Percentiles rank a stretch among this genome's conserved stretches.
Evolutionary conservation across 106 monocot genomes (phyloP).

Genomic region (Gastrodia elata): DNA sequence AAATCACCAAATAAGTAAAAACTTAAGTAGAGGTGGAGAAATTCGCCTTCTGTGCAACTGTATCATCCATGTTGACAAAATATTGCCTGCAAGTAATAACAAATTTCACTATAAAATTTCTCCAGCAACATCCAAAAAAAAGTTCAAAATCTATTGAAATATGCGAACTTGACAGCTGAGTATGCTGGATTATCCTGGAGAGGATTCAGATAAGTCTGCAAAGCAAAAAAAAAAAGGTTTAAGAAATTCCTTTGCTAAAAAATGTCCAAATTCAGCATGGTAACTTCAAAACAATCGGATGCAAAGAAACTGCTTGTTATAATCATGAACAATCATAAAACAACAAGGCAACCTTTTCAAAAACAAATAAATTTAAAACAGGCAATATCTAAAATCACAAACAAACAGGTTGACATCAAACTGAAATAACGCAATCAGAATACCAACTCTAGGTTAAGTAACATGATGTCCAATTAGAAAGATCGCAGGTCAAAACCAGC

Average conservation of each 20-base stretch:
- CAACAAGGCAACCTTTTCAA: neutral
- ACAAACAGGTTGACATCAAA: neutral
- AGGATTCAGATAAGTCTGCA: slow-evolving; percentile 75
- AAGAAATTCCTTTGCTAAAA: neutral
- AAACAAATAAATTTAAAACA: neutral
- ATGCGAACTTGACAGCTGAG: slow-evolving; percentile 79
- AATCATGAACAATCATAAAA: neutral
- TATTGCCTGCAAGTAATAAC: slow-evolving; percentile 49
- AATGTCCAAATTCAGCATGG: neutral
- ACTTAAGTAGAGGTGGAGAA: neutral
- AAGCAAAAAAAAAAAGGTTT: neutral
- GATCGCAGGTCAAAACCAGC: too few relatives aligned
- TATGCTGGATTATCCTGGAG: slow-evolving; percentile 88
- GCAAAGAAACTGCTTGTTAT: neutral
- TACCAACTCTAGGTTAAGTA: neutral
- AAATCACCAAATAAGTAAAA: slow-evolving; percentile 6
- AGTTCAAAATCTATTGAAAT: neutral
- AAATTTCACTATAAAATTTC: neutral
- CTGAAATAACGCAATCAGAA: neutral
- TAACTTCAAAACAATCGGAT: neutral
- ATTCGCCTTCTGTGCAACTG: slow-evolving; percentile 62
- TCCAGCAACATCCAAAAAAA: neutral
- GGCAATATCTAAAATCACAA: neutral
- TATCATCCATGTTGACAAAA: slow-evolving; percentile 77
- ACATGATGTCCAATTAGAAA: too few relatives aligned